Conservation (phyloP, 495 filamentous ascomycete genomes). For the Sporormia fimetaria region DNA sequence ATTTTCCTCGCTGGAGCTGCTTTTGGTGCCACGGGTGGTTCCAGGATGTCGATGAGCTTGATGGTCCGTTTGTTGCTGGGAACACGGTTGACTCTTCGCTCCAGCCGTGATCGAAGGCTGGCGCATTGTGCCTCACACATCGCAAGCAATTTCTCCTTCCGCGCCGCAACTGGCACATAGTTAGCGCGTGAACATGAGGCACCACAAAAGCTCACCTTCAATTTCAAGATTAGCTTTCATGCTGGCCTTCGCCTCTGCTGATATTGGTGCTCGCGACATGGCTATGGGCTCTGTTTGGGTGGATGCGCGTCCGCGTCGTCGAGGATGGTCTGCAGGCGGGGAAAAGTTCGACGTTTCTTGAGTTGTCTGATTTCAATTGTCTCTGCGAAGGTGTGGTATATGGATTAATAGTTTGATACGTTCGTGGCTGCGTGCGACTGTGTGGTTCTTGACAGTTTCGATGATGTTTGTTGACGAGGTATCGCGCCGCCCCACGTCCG, state of each 20-base stretch:
- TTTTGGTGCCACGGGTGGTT: conserved; percentile 38
- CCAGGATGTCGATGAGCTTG: conserved; percentile 73
- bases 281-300: conserved; percentile 56
- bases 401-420: too few relatives aligned
- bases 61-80: conserved; percentile 65
- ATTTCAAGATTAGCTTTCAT: conserved; percentile 87
- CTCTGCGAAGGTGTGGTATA: too few relatives aligned
- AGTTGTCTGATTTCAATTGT: too few relatives aligned
- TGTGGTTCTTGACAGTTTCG: too few relatives aligned
- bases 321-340: too few relatives aligned
- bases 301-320: background rate
- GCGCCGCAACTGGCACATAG: conserved; percentile 61
- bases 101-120: conserved; percentile 72
- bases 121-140: conserved; percentile 83
- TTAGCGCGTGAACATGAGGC: background rate
- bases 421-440: too few relatives aligned
- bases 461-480: too few relatives aligned
- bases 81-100: conserved; percentile 90
- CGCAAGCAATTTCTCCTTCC: conserved; percentile 78
- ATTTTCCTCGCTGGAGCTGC: conserved; percentile 29
- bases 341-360: too few relatives aligned
- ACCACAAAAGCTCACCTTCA: conserved; percentile 51
- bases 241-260: conserved; percentile 33
- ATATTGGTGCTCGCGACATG: conserved; percentile 88
- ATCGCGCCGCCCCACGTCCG: too few relatives aligned